Evolutionary conservation across 805 yeast species (phyloP).

Genomic region (Kazachstania kunashirensis): DNA sequence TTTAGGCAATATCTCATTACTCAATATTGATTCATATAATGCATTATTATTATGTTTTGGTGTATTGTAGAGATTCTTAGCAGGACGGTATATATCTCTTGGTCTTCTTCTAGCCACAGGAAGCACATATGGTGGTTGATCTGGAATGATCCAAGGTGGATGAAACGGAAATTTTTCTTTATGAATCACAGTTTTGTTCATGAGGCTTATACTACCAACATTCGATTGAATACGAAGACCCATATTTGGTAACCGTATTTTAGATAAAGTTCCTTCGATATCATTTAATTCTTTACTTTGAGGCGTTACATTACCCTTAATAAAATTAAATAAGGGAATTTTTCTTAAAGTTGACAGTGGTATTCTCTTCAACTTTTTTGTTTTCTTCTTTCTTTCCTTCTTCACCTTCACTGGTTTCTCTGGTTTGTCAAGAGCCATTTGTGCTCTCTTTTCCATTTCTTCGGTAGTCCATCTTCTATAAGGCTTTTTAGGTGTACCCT

Average conservation of each 20-base stretch:
- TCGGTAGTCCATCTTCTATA: constrained; percentile 28
- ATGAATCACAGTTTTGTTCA: constrained; percentile 20
- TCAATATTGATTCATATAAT: constrained; percentile 4
- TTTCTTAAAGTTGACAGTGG: constrained; percentile 21
- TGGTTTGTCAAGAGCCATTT: constrained; percentile 12
- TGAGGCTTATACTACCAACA: constrained; percentile 4
- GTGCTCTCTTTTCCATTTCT: constrained; percentile 22
- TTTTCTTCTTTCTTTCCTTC: constrained; percentile 16
- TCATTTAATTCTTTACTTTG: constrained; percentile 11
- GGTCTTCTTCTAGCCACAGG: constrained; percentile 25
- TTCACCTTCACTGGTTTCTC: constrained; percentile 14
- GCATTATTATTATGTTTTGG: background rate
- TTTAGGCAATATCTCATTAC: constrained; percentile 18
- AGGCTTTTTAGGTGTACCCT: constrained; percentile 28
- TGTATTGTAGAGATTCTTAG: background rate
- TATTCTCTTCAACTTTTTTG: constrained; percentile 15
- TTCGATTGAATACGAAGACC: background rate
- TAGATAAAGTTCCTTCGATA: constrained; percentile 16
- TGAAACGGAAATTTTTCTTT: constrained; percentile 26
- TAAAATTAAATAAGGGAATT: constrained; percentile 22
- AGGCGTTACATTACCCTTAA: constrained; percentile 7
- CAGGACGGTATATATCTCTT: constrained; percentile 4
- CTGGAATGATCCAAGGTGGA: constrained; percentile 29
- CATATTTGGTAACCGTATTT: constrained; percentile 5
- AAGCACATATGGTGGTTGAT: constrained; percentile 24